Conservation (phyloP, 2,329 filamentous ascomycete genomes). For the Chalaropsis ovoidea region DNA sequence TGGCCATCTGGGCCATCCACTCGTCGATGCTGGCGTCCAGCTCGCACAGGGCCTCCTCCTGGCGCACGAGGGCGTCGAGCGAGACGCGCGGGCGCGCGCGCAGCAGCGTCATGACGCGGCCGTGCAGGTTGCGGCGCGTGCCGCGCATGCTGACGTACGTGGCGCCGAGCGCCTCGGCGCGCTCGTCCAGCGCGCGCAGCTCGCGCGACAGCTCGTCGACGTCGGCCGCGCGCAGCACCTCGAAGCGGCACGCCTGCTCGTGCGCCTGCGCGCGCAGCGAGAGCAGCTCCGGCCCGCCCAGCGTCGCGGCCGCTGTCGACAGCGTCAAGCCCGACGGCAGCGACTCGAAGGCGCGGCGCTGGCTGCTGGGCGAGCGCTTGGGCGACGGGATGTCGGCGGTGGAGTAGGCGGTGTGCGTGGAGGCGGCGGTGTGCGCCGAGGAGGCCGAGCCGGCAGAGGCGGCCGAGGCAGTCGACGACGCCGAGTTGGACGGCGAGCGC, state of each 20-base stretch:
- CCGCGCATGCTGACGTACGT: conserved; percentile 65
- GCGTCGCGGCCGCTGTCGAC: conserved; percentile 40
- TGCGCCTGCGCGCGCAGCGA: conserved; percentile 50
- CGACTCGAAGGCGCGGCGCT: conserved; percentile 49
- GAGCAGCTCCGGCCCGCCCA: conserved; percentile 42
- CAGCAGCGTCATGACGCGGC: conserved; percentile 66
- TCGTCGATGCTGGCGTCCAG: conserved; percentile 70
- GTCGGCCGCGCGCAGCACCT: conserved; percentile 52
- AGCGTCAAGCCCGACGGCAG: conserved; percentile 50
- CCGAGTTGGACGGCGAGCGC: conserved; percentile 37
- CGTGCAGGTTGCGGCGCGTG: conserved; percentile 67
- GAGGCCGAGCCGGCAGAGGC: not conserved
- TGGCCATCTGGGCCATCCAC: conserved; percentile 70
- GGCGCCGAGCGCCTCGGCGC: conserved; percentile 65
- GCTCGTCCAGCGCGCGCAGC: conserved; percentile 64
- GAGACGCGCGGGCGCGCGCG: conserved; percentile 62
- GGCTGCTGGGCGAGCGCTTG: conserved; percentile 41
- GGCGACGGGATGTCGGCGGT: conserved; percentile 35
- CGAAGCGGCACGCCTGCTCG: conserved; percentile 52
- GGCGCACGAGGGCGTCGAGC: conserved; percentile 63
- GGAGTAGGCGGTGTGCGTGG: conserved; percentile 28
- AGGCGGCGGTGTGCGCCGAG: not conserved
- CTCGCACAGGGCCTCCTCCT: conserved; percentile 68
- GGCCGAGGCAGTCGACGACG: conserved; percentile 29
- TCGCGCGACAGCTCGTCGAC: conserved; percentile 61